Conservation (phyloP, 768 basidiomycete species). For the Cystobasidium tubakii region DNA sequence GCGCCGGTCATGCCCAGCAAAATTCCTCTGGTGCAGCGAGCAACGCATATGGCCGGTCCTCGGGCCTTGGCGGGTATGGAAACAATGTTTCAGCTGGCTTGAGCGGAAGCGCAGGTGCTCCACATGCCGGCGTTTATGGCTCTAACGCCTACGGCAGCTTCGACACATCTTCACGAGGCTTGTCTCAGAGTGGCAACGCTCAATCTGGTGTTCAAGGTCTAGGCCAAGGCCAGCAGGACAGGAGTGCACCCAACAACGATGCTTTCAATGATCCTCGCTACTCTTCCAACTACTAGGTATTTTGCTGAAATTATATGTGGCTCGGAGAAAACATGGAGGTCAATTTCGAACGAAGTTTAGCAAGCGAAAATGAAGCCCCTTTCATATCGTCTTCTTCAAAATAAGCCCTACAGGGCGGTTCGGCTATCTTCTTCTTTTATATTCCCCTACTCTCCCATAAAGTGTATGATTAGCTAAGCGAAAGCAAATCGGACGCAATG, state of each 20-base stretch:
- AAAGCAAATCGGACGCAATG: background rate
- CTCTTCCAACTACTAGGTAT: background rate
- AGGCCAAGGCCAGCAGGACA: slow-evolving; percentile 1
- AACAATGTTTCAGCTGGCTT: background rate
- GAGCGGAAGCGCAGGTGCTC: background rate
- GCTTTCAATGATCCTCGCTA: background rate
- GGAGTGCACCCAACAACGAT: background rate
- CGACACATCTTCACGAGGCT: slow-evolving; percentile 11
- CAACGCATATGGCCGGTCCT: background rate
- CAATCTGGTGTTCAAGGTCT: background rate
- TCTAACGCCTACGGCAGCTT: background rate
- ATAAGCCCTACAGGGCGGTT: too few species aligned
- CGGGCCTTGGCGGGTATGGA: background rate
- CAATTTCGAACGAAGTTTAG: too few species aligned
- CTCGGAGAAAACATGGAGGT: too few species aligned
- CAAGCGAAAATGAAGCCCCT: too few species aligned
- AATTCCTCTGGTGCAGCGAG: background rate
- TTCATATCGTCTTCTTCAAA: background rate
- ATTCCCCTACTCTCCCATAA: background rate
- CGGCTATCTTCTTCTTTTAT: too few species aligned
- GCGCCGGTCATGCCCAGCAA: background rate
- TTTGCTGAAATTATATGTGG: too few species aligned
- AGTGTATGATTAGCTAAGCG: background rate
- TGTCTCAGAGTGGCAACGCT: slow-evolving; percentile 3
- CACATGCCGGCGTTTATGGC: background rate